Percentiles rank a stretch among this genome's conserved stretches.
These are phyloP conservation scores for Fraxinus baroniana DNA, from an alignment of 305 asterid species.

Conservation along the genomic window DNA sequence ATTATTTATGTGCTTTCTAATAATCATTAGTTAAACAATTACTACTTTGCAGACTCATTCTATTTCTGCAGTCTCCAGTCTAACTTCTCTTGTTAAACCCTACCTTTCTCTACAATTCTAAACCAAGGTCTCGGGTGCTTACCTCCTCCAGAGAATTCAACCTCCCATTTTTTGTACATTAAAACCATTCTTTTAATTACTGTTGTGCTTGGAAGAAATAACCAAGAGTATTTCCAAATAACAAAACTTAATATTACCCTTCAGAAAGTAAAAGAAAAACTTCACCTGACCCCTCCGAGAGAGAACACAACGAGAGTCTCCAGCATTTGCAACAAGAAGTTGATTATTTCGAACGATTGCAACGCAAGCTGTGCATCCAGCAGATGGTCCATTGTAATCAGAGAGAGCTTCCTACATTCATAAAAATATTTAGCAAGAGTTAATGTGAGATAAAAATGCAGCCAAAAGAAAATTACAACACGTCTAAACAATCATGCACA, in stretches of 20 bases:
- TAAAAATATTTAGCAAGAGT: slow-evolving; percentile 21
- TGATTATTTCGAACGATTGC: slow-evolving; percentile 61
- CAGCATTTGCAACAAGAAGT: slow-evolving; percentile 90
- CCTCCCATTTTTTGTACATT: neutral
- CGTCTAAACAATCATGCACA: slow-evolving; percentile 9
- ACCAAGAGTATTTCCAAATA: neutral
- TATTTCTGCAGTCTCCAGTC: neutral
- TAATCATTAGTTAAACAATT: neutral
- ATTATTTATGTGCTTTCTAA: neutral
- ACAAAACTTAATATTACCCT: neutral
- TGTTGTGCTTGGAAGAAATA: neutral
- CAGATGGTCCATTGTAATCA: slow-evolving; percentile 67
- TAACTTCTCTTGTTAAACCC: neutral
- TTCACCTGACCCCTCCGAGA: slow-evolving; percentile 82
- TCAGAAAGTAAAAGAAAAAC: slow-evolving; percentile 14
- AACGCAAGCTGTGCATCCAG: slow-evolving; percentile 94
- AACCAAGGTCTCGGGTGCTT: neutral
- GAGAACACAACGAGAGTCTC: slow-evolving; percentile 94
- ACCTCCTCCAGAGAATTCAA: neutral
- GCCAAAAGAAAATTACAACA: slow-evolving; percentile 9
- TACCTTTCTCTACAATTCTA: neutral
- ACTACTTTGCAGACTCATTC: neutral
- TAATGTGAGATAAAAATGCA: slow-evolving; percentile 14
- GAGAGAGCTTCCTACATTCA: slow-evolving; percentile 51
- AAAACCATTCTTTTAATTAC: neutral